phyloP scores from a whole-genome alignment of 495 filamentous ascomycete genomes.

The Astrothelium macrocarpum region DNA sequence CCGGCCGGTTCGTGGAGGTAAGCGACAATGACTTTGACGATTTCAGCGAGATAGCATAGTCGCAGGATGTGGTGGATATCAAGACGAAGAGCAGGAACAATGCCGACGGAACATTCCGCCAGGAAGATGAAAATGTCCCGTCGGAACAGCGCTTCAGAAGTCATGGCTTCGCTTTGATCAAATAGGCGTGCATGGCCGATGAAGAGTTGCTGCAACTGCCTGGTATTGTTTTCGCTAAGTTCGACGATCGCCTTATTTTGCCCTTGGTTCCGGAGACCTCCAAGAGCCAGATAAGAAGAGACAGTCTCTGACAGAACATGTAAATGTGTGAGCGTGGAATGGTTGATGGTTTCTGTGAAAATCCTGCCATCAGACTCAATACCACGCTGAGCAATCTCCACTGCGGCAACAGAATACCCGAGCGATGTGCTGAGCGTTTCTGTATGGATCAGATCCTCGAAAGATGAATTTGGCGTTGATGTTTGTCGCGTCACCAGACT shows the following conservation, averaged over 20 bases:
- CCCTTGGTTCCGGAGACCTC: constrained; percentile 50
- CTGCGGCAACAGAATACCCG: constrained; percentile 79
- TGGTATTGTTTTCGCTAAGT: constrained; percentile 57
- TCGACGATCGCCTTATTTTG: constrained; percentile 55
- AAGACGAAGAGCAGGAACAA: constrained; percentile 61
- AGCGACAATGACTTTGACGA: constrained; percentile 63
- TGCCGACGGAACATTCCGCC: constrained; percentile 57
- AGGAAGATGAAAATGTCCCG: constrained; percentile 84
- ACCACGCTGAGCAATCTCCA: constrained; percentile 88
- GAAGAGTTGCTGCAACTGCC: constrained; percentile 72
- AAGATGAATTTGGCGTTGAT: constrained; percentile 21
- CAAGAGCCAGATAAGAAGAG: constrained; percentile 71
- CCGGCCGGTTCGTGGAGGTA: constrained; percentile 13
- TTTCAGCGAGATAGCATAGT: constrained; percentile 85
- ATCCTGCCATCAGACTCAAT: constrained; percentile 60
- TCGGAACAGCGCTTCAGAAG: constrained; percentile 44
- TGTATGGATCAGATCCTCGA: constrained; percentile 48
- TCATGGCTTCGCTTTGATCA: constrained; percentile 5
- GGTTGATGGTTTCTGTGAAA: not conserved
- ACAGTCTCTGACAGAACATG: constrained; percentile 84
- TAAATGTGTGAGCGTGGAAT: constrained; percentile 62
- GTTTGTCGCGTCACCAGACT: constrained; percentile 46
- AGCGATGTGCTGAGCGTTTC: constrained; percentile 65
- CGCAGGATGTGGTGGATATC: constrained; percentile 76
- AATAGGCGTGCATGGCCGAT: constrained; percentile 34